phyloP scores from a whole-genome alignment of 1,139 yeast genomes.

The Yamadazyma epiphylla region DNA sequence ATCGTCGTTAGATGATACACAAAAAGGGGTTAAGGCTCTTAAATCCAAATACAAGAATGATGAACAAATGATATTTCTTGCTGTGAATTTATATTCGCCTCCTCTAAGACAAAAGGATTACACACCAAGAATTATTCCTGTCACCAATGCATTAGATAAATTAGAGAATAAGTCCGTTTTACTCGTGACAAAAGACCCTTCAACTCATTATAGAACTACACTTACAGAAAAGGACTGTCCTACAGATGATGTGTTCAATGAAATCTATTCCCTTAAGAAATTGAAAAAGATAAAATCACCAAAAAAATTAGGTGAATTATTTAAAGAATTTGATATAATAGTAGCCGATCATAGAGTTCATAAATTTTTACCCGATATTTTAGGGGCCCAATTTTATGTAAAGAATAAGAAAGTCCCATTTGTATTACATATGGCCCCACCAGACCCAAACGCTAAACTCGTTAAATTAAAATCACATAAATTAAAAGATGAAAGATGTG shows the following conservation, averaged over 20 bases:
- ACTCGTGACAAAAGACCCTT: constrained; percentile 67
- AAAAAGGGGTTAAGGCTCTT: background rate
- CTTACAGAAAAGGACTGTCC: constrained; percentile 46
- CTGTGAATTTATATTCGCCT: background rate
- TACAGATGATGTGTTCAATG: constrained; percentile 57
- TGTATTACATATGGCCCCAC: constrained; percentile 61
- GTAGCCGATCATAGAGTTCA: constrained; percentile 65
- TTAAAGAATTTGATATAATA: constrained; percentile 60
- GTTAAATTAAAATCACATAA: constrained; percentile 32
- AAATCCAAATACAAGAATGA: background rate
- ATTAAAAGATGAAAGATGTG: constrained; percentile 53
- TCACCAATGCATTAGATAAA: constrained; percentile 48
- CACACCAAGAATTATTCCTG: constrained; percentile 62
- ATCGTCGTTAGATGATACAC: too few species aligned
- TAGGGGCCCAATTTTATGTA: constrained; percentile 55
- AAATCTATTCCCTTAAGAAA: constrained; percentile 55
- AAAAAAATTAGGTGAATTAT: constrained; percentile 39
- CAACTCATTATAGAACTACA: constrained; percentile 47
- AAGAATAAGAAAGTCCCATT: constrained; percentile 62
- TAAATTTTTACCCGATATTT: constrained; percentile 50
- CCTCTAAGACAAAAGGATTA: constrained; percentile 42
- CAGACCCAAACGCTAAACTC: constrained; percentile 37
- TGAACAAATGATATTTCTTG: background rate
- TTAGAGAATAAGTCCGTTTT: constrained; percentile 48
- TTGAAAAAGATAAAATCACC: constrained; percentile 43